Evolutionary conservation across 2,329 filamentous ascomycete species (phyloP).

Genomic region (Penicillium sp.): DNA sequence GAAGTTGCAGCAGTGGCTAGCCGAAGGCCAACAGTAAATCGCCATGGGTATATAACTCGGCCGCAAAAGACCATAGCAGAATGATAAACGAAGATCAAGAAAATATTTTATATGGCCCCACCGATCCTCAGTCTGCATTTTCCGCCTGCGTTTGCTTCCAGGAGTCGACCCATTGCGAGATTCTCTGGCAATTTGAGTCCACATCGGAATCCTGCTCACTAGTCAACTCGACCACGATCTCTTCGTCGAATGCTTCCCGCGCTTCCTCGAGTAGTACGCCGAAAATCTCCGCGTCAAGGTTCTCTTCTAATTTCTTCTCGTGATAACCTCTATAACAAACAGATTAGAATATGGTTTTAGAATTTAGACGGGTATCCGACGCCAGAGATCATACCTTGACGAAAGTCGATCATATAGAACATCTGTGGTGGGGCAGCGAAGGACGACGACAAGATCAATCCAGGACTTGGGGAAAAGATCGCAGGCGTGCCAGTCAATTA

Average conservation of each 20-base stretch:
- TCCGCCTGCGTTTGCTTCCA: conserved; percentile 64
- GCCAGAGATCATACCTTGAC: conserved; percentile 55
- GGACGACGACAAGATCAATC: conserved; percentile 92
- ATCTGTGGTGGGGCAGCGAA: conserved; percentile 73
- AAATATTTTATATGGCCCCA: not conserved
- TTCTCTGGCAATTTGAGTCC: conserved; percentile 80
- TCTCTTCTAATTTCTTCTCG: conserved; percentile 88
- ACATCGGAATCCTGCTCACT: conserved; percentile 83
- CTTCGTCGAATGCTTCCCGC: conserved; percentile 76
- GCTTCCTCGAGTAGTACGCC: conserved; percentile 90
- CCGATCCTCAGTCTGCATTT: conserved; percentile 26
- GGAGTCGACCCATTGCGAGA: conserved; percentile 75
- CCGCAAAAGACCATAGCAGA: conserved; percentile 9
- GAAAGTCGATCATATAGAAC: conserved; percentile 81
- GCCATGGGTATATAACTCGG: conserved; percentile 17
- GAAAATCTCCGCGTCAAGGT: conserved; percentile 97
- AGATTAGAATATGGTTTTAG: not conserved
- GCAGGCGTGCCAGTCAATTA: conserved; percentile 98
- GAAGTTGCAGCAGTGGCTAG: conserved; percentile 81
- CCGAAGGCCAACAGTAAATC: conserved; percentile 37
- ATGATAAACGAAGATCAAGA: conserved; percentile 9
- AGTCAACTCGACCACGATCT: conserved; percentile 83
- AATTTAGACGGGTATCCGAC: not conserved
- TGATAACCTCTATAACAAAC: conserved; percentile 65
- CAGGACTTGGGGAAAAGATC: conserved; percentile 90